These are phyloP conservation scores for Backusella circina DNA, from an alignment of 192 early-diverging fungal species.

Conservation along the genomic window DNA sequence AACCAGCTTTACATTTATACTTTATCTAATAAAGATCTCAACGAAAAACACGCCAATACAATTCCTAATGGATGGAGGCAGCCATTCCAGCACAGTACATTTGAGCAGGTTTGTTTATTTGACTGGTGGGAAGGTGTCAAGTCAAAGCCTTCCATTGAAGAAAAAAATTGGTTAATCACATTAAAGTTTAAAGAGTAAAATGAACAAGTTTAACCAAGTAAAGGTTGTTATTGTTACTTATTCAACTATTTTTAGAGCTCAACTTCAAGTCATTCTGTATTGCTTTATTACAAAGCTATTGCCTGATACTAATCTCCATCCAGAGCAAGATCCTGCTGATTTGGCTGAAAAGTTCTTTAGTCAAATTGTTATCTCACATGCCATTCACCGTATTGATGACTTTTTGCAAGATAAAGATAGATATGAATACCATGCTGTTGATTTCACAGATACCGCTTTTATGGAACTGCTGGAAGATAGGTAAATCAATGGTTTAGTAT, in stretches of 20 bases:
- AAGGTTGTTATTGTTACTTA: background rate
- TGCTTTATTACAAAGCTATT: conserved; percentile 5
- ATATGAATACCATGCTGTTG: background rate
- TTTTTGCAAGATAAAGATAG: background rate
- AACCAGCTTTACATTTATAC: background rate
- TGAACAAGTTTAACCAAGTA: background rate
- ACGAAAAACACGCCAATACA: background rate
- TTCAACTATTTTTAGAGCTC: background rate
- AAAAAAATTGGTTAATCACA: background rate
- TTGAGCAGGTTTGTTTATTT: background rate
- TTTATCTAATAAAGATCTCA: background rate
- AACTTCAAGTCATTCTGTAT: background rate
- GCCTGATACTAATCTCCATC: background rate
- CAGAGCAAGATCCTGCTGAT: background rate
- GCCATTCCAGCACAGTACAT: background rate
- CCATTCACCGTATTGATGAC: background rate
- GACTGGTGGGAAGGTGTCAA: conserved; percentile 8
- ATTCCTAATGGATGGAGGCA: background rate
- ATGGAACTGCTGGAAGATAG: conserved; percentile 1
- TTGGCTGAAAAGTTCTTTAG: conserved; percentile 3
- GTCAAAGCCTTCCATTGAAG: background rate
- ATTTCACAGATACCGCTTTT: background rate
- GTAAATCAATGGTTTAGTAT: background rate
- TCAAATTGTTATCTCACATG: background rate
- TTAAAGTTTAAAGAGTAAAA: conserved; percentile 9